A percentile compares a stretch with the other conserved stretches of the same genome.
Evolutionary conservation across 768 basidiomycete genomes (phyloP).

Genomic region (Lentinula boryana): DNA sequence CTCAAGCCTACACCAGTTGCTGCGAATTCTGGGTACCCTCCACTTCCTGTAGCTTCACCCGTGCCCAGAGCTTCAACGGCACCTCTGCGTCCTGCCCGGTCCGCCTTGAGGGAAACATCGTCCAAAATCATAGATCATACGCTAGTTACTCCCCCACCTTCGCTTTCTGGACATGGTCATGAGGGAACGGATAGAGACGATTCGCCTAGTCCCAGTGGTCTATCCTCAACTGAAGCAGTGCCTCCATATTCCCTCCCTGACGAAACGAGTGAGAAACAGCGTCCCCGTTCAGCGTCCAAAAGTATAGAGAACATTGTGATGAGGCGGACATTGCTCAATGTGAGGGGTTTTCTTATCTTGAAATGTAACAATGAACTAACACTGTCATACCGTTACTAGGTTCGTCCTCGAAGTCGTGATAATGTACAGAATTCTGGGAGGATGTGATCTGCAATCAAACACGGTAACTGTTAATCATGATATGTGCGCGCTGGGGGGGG

Average conservation of each 20-base stretch:
- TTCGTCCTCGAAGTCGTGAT: slow-evolving; percentile 10
- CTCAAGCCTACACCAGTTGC: background rate
- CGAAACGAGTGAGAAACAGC: background rate
- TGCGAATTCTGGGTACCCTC: background rate
- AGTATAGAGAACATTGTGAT: slow-evolving; percentile 11
- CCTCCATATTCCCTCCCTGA: background rate
- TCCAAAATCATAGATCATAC: slow-evolving; percentile 20
- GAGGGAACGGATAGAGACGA: background rate
- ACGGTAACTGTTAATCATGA: background rate
- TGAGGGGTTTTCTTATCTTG: background rate
- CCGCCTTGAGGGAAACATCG: slow-evolving; percentile 11
- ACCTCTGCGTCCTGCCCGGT: slow-evolving; percentile 22
- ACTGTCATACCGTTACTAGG: background rate
- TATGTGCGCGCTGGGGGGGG: no score
- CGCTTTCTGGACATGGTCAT: slow-evolving; percentile 27
- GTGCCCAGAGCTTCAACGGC: background rate
- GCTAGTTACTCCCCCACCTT: slow-evolving; percentile 32
- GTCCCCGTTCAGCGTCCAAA: slow-evolving; percentile 4
- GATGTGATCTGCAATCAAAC: background rate
- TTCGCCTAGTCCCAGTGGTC: slow-evolving; percentile 1
- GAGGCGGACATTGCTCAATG: slow-evolving; percentile 15
- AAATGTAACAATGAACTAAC: background rate
- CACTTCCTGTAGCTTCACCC: background rate
- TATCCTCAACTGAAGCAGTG: background rate
- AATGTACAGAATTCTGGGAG: background rate